Evolutionary conservation across 2,329 filamentous ascomycete genomes (phyloP).

Genomic region (Calycina herbarum): DNA sequence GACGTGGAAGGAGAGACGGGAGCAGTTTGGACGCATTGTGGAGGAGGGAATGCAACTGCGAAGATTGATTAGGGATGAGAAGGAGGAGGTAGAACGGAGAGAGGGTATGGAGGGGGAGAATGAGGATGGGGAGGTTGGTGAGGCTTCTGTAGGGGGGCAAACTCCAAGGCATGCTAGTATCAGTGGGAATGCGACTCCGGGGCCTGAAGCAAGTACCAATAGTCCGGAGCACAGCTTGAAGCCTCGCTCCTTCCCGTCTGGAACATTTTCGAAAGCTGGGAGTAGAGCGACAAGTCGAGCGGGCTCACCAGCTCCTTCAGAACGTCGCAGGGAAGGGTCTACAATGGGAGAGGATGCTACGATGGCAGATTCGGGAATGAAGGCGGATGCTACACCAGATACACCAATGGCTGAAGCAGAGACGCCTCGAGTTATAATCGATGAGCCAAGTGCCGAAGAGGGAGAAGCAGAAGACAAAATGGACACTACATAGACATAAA

Average conservation of each 20-base stretch:
- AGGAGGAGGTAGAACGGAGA: conserved; percentile 86
- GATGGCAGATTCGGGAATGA: conserved; percentile 55
- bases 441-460: conserved; percentile 45
- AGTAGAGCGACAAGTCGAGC: conserved; percentile 44
- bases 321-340: conserved; percentile 23
- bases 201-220: conserved; percentile 52
- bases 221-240: conserved; percentile 46
- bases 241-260: conserved; percentile 33
- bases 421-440: conserved; percentile 50
- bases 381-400: conserved; percentile 38
- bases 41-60: conserved; percentile 87
- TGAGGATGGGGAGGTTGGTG: conserved; percentile 60
- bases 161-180: conserved; percentile 52
- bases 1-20: conserved; percentile 81
- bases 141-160: conserved; percentile 43
- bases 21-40: conserved; percentile 86
- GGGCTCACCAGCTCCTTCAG: conserved; percentile 38
- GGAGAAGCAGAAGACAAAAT: conserved; percentile 56
- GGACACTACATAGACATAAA: conserved; percentile 55
- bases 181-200: conserved; percentile 50
- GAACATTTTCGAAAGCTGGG: conserved; percentile 41
- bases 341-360: conserved; percentile 56
- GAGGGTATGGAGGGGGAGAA: conserved; percentile 71
- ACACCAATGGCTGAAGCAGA: conserved; percentile 39
- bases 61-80: conserved; percentile 87